These are phyloP conservation scores for Dendrocalamus latiflorus DNA, from an alignment of 202 grass and related monocot species.

Conservation along the genomic window DNA sequence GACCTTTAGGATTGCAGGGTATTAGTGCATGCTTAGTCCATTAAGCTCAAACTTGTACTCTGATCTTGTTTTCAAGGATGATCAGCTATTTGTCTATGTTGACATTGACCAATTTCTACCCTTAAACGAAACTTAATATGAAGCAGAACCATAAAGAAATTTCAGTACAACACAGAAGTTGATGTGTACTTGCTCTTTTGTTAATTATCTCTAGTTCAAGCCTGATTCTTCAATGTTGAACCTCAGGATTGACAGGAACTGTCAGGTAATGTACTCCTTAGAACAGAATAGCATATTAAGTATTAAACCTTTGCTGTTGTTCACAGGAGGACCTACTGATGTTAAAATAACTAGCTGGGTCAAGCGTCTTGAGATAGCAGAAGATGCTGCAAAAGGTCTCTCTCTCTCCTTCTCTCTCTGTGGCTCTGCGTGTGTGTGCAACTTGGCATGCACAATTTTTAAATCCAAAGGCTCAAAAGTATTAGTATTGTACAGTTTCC, in stretches of 20 bases:
- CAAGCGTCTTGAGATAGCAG: constrained; percentile 90
- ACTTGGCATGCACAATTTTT: no score
- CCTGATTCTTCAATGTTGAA: neutral
- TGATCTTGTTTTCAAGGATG: neutral
- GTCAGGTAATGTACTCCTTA: neutral
- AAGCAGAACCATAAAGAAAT: no score
- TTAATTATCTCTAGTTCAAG: neutral
- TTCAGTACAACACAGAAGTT: no score
- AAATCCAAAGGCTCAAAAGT: no score
- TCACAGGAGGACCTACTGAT: constrained; percentile 51
- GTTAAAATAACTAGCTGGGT: constrained; percentile 82
- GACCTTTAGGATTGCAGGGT: no score
- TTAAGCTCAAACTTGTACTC: neutral
- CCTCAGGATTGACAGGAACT: neutral
- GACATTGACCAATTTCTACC: neutral
- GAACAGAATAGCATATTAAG: neutral
- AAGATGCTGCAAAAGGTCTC: no score
- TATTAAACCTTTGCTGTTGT: neutral
- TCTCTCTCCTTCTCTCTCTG: no score
- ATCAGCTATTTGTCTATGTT: neutral
- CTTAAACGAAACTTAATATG: neutral
- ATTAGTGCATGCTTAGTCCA: no score
- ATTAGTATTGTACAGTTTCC: no score
- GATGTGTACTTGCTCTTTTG: no score
- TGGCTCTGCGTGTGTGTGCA: no score